Evolutionary conservation across 2,329 filamentous ascomycete genomes (phyloP).

Genomic region (Cytospora schulzeri): DNA sequence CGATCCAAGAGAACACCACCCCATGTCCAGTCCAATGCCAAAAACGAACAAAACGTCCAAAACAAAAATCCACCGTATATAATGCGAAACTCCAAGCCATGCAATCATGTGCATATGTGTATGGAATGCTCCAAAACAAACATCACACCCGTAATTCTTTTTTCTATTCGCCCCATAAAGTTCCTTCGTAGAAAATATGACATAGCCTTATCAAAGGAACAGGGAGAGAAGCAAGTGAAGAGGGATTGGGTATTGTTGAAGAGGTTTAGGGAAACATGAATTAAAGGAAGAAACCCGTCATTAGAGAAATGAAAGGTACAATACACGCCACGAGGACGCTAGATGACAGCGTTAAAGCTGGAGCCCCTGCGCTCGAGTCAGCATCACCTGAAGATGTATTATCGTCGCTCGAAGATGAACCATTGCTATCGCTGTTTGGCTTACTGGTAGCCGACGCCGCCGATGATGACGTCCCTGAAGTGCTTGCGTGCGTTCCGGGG

Average conservation of each 20-base stretch:
- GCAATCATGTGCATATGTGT: background rate
- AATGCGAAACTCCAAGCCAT: background rate
- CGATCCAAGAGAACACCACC: background rate
- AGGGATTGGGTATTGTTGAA: background rate
- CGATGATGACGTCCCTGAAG: slow-evolving; percentile 14
- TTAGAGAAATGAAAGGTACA: slow-evolving; percentile 20
- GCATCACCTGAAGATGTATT: slow-evolving; percentile 19
- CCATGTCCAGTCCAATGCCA: background rate
- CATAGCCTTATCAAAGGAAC: background rate
- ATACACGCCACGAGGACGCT: slow-evolving; percentile 18
- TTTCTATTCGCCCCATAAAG: background rate
- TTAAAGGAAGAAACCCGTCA: slow-evolving; percentile 21
- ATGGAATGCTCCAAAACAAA: background rate
- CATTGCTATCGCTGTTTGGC: slow-evolving; percentile 21
- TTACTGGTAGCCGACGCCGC: slow-evolving; percentile 25
- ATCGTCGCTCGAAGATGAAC: slow-evolving; percentile 4
- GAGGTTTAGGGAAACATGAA: background rate
- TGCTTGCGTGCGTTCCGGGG: slow-evolving; percentile 19
- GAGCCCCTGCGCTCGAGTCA: slow-evolving; percentile 23
- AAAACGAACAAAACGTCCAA: background rate
- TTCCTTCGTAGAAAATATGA: background rate
- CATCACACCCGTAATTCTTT: background rate
- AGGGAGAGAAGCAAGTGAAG: background rate
- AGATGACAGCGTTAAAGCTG: slow-evolving; percentile 6
- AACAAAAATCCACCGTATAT: background rate